Base-by-base conservation (phyloP, 164 flowering plant genomes). In the Magnolia officinalis region DNA sequence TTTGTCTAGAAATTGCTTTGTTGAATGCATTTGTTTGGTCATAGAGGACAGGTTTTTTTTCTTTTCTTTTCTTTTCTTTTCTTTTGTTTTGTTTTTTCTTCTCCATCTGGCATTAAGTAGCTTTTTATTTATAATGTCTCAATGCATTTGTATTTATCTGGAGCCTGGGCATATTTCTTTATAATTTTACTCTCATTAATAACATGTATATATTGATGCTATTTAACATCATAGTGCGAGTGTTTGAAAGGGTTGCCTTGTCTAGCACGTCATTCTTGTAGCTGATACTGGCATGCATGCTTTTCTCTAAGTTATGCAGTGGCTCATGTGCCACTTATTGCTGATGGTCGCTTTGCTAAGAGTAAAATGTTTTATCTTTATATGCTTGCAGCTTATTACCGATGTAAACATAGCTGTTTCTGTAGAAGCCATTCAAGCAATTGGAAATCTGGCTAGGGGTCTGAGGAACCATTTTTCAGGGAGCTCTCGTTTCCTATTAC, bases 351-450 rank as follows among this genome's bases (percentile, higher is more conserved):
- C 29, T 37, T 68, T 20, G 16, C 49, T 68, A 19, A 68, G 21
- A 52, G 31, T 50, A 23, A 67, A 24, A 26, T 16, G 70, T 75
- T 75, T 20, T 16, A 11, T 50, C 29, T 72, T 71, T 75, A 64
- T 77, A 13, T 67, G 23, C 58, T 72, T 77, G 86, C 97, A 96
- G 99, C 95, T 96, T 78, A 85, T 94, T 66, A 92, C 96, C 37
- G 99, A 96, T 89, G 98, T 94, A 52, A 94, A 94, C 81, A 90
- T 96, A 29, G 99, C 98, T 85, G 99, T 96, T 80, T 91, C 98
- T 50, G 96, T 91, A 73, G 99, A 96, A 85, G 97, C 98, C 20
- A 90, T 96, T 80, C 99, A 92, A 83, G 97, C 99, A 55, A 84
- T 96, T 82, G 98, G 98, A 59, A 96, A 96, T 79, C 95, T 96